These are phyloP conservation scores for Yamadazyma conglobata DNA, from an alignment of 1,139 yeast genomes.

Conservation along the genomic window DNA sequence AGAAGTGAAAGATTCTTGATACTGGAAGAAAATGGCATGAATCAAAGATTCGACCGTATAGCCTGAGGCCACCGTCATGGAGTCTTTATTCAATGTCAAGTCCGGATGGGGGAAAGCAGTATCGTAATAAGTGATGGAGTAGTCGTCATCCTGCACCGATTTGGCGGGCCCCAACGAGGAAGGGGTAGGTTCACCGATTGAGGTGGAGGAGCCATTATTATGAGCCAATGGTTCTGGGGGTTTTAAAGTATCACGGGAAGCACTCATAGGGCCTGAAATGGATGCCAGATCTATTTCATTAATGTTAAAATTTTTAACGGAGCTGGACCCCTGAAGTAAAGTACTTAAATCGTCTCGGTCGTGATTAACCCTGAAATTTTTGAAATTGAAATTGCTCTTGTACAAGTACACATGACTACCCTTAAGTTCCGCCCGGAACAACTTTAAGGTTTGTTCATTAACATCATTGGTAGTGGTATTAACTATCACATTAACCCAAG, in stretches of 20 bases:
- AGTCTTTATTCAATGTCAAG: slow-evolving; percentile 48
- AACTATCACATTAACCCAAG: slow-evolving; percentile 43
- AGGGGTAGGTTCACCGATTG: slow-evolving; percentile 3
- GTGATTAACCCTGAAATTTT: slow-evolving; percentile 9
- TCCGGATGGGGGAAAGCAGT: slow-evolving; percentile 62
- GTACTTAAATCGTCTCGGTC: slow-evolving; percentile 7
- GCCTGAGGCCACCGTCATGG: slow-evolving; percentile 8
- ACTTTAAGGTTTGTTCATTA: slow-evolving; percentile 36
- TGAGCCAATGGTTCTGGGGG: slow-evolving; percentile 12
- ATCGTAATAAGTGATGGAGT: slow-evolving; percentile 23
- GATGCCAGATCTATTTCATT: slow-evolving; percentile 12
- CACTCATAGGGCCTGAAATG: slow-evolving; percentile 13
- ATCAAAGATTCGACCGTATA: slow-evolving; percentile 63
- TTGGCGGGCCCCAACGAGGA: not conserved
- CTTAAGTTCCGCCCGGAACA: slow-evolving; percentile 60
- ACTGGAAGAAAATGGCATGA: slow-evolving; percentile 62
- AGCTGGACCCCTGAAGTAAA: slow-evolving; percentile 2
- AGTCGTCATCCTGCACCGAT: slow-evolving; percentile 12
- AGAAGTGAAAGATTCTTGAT: slow-evolving; percentile 14
- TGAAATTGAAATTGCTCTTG: slow-evolving; percentile 23
- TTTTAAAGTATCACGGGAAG: slow-evolving; percentile 6
- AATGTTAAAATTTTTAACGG: slow-evolving; percentile 14
- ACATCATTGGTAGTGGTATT: slow-evolving; percentile 33
- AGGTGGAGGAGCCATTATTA: slow-evolving; percentile 9
- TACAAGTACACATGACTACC: slow-evolving; percentile 60